These are phyloP conservation scores for Kockovaella imperatae DNA, from an alignment of 768 basidiomycete species.

Conservation along the genomic window DNA sequence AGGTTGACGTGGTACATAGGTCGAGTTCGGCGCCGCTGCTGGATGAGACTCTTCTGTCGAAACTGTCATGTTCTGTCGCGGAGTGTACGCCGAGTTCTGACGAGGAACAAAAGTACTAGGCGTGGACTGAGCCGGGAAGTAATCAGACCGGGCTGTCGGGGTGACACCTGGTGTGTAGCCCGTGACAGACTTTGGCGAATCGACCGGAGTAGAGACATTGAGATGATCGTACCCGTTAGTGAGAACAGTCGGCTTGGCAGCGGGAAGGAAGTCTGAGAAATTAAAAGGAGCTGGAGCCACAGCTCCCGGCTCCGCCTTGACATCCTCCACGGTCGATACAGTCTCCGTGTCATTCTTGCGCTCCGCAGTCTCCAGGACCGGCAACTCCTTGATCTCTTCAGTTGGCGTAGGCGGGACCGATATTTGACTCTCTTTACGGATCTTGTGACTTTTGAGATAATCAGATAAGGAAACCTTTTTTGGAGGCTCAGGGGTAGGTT, in stretches of 20 bases:
- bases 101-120: constrained; percentile 12
- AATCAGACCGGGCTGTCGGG: constrained; percentile 1
- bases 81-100: constrained; percentile 7
- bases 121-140: constrained; percentile 4
- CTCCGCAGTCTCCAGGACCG: not conserved
- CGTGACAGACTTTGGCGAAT: constrained; percentile 3
- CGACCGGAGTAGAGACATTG: not conserved
- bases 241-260: not conserved
- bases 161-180: too few relatives aligned
- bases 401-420: not conserved
- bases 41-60: too few relatives aligned
- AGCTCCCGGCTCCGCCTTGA: constrained; percentile 10
- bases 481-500: constrained; percentile 18
- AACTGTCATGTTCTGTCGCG: not conserved
- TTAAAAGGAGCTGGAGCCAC: constrained; percentile 10
- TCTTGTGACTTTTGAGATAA: constrained; percentile 26
- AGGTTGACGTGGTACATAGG: not conserved
- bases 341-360: not conserved
- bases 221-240: not conserved
- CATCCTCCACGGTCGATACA: not conserved
- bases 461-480: constrained; percentile 32
- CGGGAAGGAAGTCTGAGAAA: constrained; percentile 16
- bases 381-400: not conserved
- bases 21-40: not conserved
- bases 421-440: constrained; percentile 20